Base-by-base conservation (phyloP, 108 stramenopile species). In the Bacterosira constricta region DNA sequence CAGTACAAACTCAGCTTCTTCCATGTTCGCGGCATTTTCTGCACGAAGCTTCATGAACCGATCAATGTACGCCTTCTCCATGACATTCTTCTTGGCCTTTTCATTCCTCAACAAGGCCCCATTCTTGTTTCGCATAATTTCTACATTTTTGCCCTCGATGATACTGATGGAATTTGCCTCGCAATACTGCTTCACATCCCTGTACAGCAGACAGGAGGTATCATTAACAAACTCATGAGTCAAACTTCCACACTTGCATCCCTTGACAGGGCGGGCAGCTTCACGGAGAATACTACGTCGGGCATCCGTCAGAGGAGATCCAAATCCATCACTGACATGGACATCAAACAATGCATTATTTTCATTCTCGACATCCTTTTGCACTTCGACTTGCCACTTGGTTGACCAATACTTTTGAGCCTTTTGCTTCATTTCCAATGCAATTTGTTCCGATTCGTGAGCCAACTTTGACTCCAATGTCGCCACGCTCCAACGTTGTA, bases 201-300 rank as follows among this genome's bases (percentile, higher is more conserved):
- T 63, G 51, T 86, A 93, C 20, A 93, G 61, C 8, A 75, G 54
- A 67, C 92, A 93, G 27, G 77, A 73, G n/a, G 78, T 60, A 64
- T 90, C 85, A 61, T 85, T 73, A 9, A 90, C 79, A 56, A 78
- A 89, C 34, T 83, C 78, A 65, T 93, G 92, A 42, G 87, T 82
- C 41, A 42, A 31, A 15, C 79, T 60, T 29, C 81, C 78, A 59
- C 92, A 93, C 41, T 79, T 71, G 76, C 92, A 93, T 10, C 92
- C 92, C 3, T 49, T 79, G 30, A 59, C 47, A 6, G 89, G 92
- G 23, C 87, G 81, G 13, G 89, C 85, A 17, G 77, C 37, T 1
- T 62, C 42, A 12, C 90, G 80, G 3, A 86, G 56, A 10, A 53
- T 47, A 32, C 77, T 84, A 52, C 91, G 69, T 74, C 80, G 71